These are phyloP conservation scores for Crucihimalaya himalaica DNA, from an alignment of 345 rosid genomes.

Conservation along the genomic window DNA sequence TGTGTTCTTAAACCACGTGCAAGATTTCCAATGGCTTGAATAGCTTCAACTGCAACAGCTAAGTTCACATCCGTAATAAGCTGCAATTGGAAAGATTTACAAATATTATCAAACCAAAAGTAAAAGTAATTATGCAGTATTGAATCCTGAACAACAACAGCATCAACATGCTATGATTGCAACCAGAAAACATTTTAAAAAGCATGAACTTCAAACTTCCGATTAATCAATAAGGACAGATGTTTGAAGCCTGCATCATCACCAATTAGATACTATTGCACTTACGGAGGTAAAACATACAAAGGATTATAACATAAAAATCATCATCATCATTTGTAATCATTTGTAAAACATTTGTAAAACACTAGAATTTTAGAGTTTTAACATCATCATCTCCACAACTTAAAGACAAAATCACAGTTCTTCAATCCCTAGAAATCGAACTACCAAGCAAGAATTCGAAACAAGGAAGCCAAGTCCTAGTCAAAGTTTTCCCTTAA, in stretches of 20 bases:
- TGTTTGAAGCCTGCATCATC: constrained; percentile 26
- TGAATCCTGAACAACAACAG: background rate
- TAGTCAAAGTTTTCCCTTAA: too few species aligned
- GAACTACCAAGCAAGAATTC: too few species aligned
- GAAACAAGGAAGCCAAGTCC: too few species aligned
- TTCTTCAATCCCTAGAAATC: too few species aligned
- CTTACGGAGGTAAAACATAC: constrained; percentile 12
- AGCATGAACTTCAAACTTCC: constrained; percentile 21
- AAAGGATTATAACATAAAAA: background rate
- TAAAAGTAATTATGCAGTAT: constrained; percentile 2
- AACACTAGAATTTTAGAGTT: too few species aligned
- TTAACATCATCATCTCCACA: too few species aligned
- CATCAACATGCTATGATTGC: constrained; percentile 5
- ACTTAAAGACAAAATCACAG: too few species aligned
- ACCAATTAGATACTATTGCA: constrained; percentile 13
- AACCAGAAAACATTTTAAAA: constrained; percentile 8
- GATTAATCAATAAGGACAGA: constrained; percentile 13
- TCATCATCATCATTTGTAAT: too few species aligned
- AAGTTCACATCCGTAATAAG: constrained; percentile 93
- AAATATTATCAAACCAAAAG: background rate
- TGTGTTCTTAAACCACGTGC: constrained; percentile 88
- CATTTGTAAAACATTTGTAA: too few species aligned
- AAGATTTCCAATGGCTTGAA: constrained; percentile 96
- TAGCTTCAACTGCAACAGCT: constrained; percentile 96
- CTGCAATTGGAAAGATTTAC: constrained; percentile 52